Percentiles rank a stretch among this genome's conserved stretches.
These are phyloP conservation scores for Myotisia sp. DNA, from an alignment of 2,329 filamentous ascomycete genomes.

Conservation along the genomic window DNA sequence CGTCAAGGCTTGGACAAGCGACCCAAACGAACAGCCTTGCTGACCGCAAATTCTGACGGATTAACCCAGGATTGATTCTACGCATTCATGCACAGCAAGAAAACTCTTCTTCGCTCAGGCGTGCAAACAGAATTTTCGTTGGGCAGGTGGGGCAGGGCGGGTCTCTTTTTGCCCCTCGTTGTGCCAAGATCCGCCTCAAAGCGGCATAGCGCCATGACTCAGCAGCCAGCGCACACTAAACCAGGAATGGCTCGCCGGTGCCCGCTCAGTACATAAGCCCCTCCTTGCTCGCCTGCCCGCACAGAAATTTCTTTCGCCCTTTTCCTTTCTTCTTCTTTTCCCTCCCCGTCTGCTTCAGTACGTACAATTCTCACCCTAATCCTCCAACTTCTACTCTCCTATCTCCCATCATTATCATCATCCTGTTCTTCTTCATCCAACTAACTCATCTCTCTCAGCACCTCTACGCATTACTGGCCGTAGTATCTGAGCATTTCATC, in stretches of 20 bases:
- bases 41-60: too few species aligned
- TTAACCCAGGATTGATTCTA: too few species aligned
- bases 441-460: conserved; percentile 27
- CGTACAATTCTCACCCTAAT: conserved; percentile 21
- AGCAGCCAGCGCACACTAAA: conserved; percentile 5
- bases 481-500: conserved; percentile 36
- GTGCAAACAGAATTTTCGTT: conserved; percentile 19
- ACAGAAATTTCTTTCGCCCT: conserved; percentile 19
- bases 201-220: conserved; percentile 9
- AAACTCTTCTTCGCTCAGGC: too few species aligned
- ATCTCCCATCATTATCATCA: too few species aligned
- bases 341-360: conserved; percentile 33
- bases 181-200: conserved; percentile 17
- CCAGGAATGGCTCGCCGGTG: conserved; percentile 24
- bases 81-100: too few species aligned
- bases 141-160: conserved; percentile 18
- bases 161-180: conserved; percentile 17
- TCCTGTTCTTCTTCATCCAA: conserved; percentile 13
- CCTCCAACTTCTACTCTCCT: conserved; percentile 11
- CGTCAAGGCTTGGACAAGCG: too few species aligned
- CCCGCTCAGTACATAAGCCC: conserved; percentile 36
- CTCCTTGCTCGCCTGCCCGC: conserved; percentile 25
- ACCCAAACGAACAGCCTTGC: too few species aligned
- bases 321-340: conserved; percentile 19
- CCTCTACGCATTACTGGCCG: conserved; percentile 37